These are phyloP conservation scores for Tulasnella calospora DNA, from an alignment of 768 basidiomycete genomes.

Conservation along the genomic window DNA sequence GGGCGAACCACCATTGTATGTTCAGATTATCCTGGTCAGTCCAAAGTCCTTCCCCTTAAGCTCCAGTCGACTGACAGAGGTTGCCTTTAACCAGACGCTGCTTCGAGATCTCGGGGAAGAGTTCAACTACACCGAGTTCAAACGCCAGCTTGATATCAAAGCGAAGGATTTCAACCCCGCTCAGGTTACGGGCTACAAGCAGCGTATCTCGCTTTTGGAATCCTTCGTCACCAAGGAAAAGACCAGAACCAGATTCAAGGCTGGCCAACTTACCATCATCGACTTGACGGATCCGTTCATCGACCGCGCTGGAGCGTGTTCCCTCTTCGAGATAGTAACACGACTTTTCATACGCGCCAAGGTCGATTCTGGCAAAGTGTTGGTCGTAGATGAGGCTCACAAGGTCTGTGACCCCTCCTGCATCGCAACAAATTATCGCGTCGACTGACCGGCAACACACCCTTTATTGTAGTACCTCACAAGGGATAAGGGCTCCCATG, in stretches of 20 bases:
- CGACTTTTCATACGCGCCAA: constrained; percentile 49
- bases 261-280: constrained; percentile 60
- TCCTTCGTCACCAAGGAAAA: constrained; percentile 39
- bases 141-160: background rate
- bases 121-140: constrained; percentile 22
- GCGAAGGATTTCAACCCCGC: constrained; percentile 19
- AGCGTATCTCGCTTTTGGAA: constrained; percentile 21
- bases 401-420: constrained; percentile 40
- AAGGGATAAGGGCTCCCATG: constrained; percentile 35
- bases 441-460: background rate
- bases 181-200: constrained; percentile 16
- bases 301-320: constrained; percentile 61
- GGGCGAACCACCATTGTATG: constrained; percentile 62
- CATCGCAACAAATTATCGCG: background rate
- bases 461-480: constrained; percentile 20
- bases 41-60: background rate
- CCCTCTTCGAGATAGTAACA: constrained; percentile 63
- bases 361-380: constrained; percentile 17
- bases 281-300: constrained; percentile 67
- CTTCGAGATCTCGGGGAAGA: constrained; percentile 25
- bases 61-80: background rate
- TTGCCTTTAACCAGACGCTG: background rate
- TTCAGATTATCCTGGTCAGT: constrained; percentile 58
- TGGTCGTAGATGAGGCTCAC: constrained; percentile 23
- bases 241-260: constrained; percentile 43